Evolutionary conservation across 441 rosid genomes (phyloP).

Genomic region (Adansonia grandidieri): DNA sequence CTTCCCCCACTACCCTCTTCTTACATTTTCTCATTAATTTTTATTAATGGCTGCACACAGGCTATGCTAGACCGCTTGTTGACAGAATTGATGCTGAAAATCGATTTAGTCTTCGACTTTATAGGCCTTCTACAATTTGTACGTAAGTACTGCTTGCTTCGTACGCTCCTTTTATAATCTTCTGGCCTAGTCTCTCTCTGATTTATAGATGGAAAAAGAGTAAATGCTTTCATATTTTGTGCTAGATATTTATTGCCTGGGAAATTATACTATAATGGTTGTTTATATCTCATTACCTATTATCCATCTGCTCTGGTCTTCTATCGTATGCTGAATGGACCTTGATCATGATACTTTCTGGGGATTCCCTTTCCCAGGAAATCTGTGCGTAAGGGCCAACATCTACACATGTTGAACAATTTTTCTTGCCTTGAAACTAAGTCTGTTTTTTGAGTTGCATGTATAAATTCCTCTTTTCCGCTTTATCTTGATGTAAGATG

Average conservation of each 20-base stretch:
- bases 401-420: not conserved
- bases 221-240: not conserved
- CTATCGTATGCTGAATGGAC: not conserved
- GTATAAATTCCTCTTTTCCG: not conserved
- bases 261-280: not conserved
- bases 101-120: conserved; percentile 10
- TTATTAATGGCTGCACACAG: conserved; percentile 36
- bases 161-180: conserved; percentile 15
- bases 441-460: not conserved
- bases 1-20: not conserved
- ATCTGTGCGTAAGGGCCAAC: not conserved
- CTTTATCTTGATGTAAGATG: conserved; percentile 5
- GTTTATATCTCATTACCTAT: not conserved
- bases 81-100: conserved; percentile 12
- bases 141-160: conserved; percentile 56
- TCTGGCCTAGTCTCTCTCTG: not conserved
- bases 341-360: not conserved
- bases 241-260: not conserved
- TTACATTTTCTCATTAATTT: not conserved
- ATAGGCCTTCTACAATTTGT: conserved; percentile 79
- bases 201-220: not conserved
- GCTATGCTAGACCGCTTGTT: conserved; percentile 75
- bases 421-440: conserved; percentile 3
- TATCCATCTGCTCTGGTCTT: not conserved
- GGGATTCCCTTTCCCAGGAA: not conserved